Evolutionary conservation across 768 basidiomycete genomes (phyloP), one percentile per base, ranked within the genome.

Genomic region (Boletus barrowsii): DNA sequence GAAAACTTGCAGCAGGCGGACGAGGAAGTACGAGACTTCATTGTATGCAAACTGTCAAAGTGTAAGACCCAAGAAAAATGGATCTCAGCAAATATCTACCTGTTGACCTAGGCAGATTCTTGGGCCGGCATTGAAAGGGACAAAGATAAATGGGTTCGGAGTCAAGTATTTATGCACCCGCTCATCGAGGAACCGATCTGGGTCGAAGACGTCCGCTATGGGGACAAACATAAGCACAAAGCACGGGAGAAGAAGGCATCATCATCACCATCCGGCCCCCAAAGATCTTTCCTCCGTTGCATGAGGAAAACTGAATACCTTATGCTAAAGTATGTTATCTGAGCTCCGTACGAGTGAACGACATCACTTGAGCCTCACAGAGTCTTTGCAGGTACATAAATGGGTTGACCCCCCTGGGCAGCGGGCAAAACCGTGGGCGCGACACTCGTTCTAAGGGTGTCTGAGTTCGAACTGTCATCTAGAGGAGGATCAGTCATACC

Each of bases 161-260:
- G 73, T 77, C 55, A 83, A 63, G 57, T 85, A 83, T 56, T 80
- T 83, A 5, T 75, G 72, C 40, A 84, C 49, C 4, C 85, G 74
- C 30, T 80, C 79, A 55, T 88, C 86, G 40, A 88, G 64, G 75
- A 86, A 87, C 2, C 86, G 76, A 55, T 86, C 81, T 0, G 86
- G 86, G 61, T 87, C 86, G 57, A 87, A 88, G 52, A 69, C 58
- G 3, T 77, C 64, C n/a, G 83, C 83, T 84, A 43, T 8, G 18
- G 22, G 15, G 45, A 44, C n/a, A 18, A 15, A 5, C 3, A 24
- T 55, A 32, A 55, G 50, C 29, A 40, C 20, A 14, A 24, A 35
- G 1, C 10, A 15, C 17, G 17, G 15, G 1, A 17, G 20, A 39
- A 13, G 3, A 18, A 3, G 5, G 24, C 22, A 3, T 22, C 15